Base-by-base conservation (phyloP, 768 basidiomycete species). In the Naematelia encephala region DNA sequence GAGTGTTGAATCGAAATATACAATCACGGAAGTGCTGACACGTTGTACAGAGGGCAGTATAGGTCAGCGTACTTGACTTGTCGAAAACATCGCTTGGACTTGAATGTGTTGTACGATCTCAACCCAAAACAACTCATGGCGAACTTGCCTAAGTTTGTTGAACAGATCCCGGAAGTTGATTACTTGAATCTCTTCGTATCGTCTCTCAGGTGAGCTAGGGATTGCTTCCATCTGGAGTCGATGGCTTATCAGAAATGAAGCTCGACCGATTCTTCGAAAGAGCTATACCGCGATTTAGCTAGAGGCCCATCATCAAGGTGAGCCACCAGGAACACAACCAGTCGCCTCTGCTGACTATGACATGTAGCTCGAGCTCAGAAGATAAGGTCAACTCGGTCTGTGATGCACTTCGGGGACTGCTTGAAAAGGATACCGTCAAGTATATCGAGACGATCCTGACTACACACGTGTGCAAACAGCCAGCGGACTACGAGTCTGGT, bases 381-480 rank as follows among this genome's bases (percentile, higher is more conserved):
- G 63, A 67, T 27, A 81, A 82, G 44, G 83, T 91, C 51, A 80
- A 85, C 28, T 78, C 80, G 44, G 79, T 94, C 23, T 96, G 91
- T 77, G 88, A 92, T 69, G 82, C 84, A 3, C 79, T 98, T 45
- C 85, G 89, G 43, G 69, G 62, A 2, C 84, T 89, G 57, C 81
- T 98, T 5, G 89, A 93, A 71, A 57, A 59, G 27, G 87, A 90
- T 73, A 73, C 89, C 51, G 84, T 83, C 68, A 85, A 84, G 78
- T 97, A 92, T 64, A 82, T 93, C 68, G 96, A 93, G 73, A 85
- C 90, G 8, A 88, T 98, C 53, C 78, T 98, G 62, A 98, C 94
- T 0, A 88, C 93, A 0, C 86, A 96, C 74, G 89, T 92, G 19
- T 89, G 96, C 57, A 94, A 94, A 72, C 83, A 82, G 4, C 94